Percentiles rank a stretch among this genome's conserved stretches.
These are phyloP conservation scores for Penicillium sp. DNA, from an alignment of 2,329 filamentous ascomycete genomes.

Conservation along the genomic window DNA sequence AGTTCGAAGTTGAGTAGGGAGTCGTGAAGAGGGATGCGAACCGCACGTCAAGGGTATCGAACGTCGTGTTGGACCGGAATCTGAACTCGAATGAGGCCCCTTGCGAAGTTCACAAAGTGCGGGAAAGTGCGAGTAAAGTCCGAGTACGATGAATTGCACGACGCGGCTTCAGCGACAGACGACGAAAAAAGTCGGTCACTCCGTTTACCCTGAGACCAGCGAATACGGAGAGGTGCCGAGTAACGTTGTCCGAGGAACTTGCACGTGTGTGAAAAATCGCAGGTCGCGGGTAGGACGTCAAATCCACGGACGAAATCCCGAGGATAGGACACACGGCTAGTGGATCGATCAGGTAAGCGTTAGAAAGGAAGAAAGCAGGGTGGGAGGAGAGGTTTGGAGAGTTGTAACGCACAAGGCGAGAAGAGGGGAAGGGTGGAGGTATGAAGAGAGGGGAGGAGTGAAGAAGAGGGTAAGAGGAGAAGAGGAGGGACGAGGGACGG, in stretches of 20 bases:
- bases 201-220: slow-evolving; percentile 13
- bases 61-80: slow-evolving; percentile 3
- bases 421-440: slow-evolving; percentile 29
- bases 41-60: slow-evolving; percentile 12
- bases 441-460: slow-evolving; percentile 33
- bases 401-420: slow-evolving; percentile 24
- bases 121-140: background rate
- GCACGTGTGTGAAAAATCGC: slow-evolving; percentile 15
- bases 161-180: slow-evolving; percentile 23
- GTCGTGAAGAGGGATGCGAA: slow-evolving; percentile 12
- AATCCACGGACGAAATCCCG: slow-evolving; percentile 26
- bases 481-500: slow-evolving; percentile 21
- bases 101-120: slow-evolving; percentile 17
- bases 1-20: background rate
- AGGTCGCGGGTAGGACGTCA: slow-evolving; percentile 25
- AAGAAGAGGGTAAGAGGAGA: slow-evolving; percentile 25
- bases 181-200: slow-evolving; percentile 23
- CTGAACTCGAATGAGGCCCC: slow-evolving; percentile 20
- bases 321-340: slow-evolving; percentile 1
- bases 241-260: slow-evolving; percentile 27
- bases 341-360: background rate
- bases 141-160: slow-evolving; percentile 38
- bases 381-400: slow-evolving; percentile 28
- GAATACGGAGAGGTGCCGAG: slow-evolving; percentile 29
- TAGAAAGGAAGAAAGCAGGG: slow-evolving; percentile 10